Conservation (phyloP, 495 filamentous ascomycete genomes). For the Xylaria intraflava region DNA sequence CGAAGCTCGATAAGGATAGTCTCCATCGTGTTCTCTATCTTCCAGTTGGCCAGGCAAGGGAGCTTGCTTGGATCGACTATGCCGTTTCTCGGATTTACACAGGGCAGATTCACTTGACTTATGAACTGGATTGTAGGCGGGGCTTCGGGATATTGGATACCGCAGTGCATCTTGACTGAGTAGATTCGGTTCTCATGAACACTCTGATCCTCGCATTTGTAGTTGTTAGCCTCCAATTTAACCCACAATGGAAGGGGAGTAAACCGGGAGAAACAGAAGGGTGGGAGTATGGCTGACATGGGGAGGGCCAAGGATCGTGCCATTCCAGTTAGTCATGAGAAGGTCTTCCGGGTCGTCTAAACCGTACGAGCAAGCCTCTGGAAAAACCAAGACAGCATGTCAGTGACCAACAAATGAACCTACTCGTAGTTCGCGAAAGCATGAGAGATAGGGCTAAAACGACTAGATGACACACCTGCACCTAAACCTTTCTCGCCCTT, state of each 20-base stretch:
- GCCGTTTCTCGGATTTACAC: slow-evolving; percentile 73
- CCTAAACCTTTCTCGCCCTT: slow-evolving; percentile 97
- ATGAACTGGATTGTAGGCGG: slow-evolving; percentile 87
- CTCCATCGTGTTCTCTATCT: slow-evolving; percentile 84
- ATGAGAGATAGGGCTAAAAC: background rate
- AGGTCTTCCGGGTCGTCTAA: slow-evolving; percentile 91
- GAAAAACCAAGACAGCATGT: background rate
- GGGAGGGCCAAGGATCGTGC: slow-evolving; percentile 92
- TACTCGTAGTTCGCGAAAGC: background rate
- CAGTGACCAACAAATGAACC: background rate
- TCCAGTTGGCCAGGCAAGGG: slow-evolving; percentile 81
- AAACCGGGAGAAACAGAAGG: background rate
- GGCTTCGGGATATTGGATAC: slow-evolving; percentile 76
- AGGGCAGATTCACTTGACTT: slow-evolving; percentile 90
- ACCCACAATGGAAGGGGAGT: no score
- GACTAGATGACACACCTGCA: slow-evolving; percentile 66
- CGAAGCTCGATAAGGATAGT: slow-evolving; percentile 84
- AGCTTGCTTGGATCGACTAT: slow-evolving; percentile 80
- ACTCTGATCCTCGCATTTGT: slow-evolving; percentile 49
- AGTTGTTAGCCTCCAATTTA: slow-evolving; percentile 4
- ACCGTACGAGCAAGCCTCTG: slow-evolving; percentile 92
- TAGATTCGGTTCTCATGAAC: slow-evolving; percentile 98
- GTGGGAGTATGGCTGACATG: slow-evolving; percentile 59
- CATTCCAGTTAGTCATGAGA: slow-evolving; percentile 98
- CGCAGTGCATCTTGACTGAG: slow-evolving; percentile 95